Evolutionary conservation across 768 basidiomycete species (phyloP).

Genomic region (Leccinum rimulosum): DNA sequence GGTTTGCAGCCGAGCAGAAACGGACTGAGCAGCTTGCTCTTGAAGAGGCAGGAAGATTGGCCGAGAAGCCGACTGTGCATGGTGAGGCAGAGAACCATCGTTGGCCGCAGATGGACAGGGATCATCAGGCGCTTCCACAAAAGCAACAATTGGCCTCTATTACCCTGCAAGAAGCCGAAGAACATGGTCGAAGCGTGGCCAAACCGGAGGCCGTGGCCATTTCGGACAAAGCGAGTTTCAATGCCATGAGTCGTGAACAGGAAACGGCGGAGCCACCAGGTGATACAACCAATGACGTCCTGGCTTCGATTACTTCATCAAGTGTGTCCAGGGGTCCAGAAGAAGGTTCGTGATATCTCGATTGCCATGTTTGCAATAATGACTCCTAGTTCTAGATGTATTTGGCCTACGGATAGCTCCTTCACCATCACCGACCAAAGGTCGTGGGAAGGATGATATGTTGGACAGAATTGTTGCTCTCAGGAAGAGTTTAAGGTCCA

Average conservation of each 20-base stretch:
- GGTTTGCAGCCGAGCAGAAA: slow-evolving; percentile 23
- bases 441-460: slow-evolving; percentile 43
- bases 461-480: slow-evolving; percentile 50
- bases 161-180: slow-evolving; percentile 1
- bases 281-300: not conserved
- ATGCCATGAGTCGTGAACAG: not conserved
- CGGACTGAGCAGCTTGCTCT: slow-evolving; percentile 29
- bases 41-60: not conserved
- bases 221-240: not conserved
- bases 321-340: slow-evolving; percentile 2
- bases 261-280: not conserved
- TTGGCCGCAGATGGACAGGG: slow-evolving; percentile 13
- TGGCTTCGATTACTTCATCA: not conserved
- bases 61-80: slow-evolving; percentile 15
- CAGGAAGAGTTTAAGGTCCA: slow-evolving; percentile 57
- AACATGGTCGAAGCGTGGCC: not conserved
- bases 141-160: slow-evolving; percentile 1
- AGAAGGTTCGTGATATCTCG: slow-evolving; percentile 24
- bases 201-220: not conserved
- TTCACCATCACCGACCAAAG: slow-evolving; percentile 31
- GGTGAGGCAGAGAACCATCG: slow-evolving; percentile 30
- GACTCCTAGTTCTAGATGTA: slow-evolving; percentile 45
- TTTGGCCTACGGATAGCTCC: slow-evolving; percentile 49
- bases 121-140: not conserved
- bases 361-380: slow-evolving; percentile 1